Evolutionary conservation across 768 basidiomycete genomes (phyloP).

Genomic region (Leucosporidium creatinivorum): DNA sequence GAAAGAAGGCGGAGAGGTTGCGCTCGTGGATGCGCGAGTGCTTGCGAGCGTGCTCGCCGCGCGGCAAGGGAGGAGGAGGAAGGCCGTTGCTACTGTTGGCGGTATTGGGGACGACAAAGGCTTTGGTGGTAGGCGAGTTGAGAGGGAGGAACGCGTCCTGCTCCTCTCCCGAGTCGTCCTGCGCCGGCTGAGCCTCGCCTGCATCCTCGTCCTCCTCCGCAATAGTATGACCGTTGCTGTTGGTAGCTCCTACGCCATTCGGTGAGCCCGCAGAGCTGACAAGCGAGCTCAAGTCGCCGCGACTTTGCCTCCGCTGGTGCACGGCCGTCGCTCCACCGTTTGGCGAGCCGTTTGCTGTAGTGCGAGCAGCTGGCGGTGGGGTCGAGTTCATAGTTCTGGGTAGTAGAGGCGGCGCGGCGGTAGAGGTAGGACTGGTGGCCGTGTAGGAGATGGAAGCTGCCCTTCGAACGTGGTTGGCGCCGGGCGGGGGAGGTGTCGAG

Average conservation of each 20-base stretch:
- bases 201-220: neutral
- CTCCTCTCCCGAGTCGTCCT: neutral
- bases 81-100: constrained; percentile 2
- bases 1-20: constrained; percentile 38
- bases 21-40: constrained; percentile 37
- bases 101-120: neutral
- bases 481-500: neutral
- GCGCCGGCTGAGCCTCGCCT: neutral
- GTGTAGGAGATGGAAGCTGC: constrained; percentile 2
- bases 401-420: too few species aligned
- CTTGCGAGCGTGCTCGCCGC: constrained; percentile 23
- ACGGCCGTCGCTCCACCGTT: too few species aligned
- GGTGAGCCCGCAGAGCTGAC: too few species aligned
- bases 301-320: too few species aligned
- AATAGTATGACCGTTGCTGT: neutral
- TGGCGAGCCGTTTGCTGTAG: too few species aligned
- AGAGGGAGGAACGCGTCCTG: constrained; percentile 2
- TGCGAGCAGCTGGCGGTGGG: too few species aligned
- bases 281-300: too few species aligned
- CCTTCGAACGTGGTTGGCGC: neutral
- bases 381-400: too few species aligned
- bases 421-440: too few species aligned
- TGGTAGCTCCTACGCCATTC: neutral
- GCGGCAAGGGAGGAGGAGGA: neutral
- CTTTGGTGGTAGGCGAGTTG: too few species aligned